phyloP scores from a whole-genome alignment of 2,329 filamentous ascomycete species.

The Lojkania enalia region DNA sequence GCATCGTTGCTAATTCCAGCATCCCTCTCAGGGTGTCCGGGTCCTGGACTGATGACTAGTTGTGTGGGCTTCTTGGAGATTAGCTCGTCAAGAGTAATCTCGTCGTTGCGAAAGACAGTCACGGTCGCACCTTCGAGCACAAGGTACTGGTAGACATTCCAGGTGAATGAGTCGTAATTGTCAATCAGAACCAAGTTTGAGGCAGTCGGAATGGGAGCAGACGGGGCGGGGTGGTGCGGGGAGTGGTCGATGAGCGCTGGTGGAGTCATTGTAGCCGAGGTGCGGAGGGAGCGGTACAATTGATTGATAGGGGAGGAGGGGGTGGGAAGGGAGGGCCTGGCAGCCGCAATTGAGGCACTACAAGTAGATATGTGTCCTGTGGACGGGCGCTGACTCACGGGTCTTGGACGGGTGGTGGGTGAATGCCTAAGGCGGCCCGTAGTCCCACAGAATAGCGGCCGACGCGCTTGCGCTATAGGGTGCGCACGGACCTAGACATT shows the following conservation, averaged over 20 bases:
- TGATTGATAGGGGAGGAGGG: background rate
- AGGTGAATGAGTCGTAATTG: slow-evolving; percentile 99
- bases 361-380: background rate
- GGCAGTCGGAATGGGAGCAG: slow-evolving; percentile 73
- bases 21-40: slow-evolving; percentile 88
- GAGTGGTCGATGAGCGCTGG: slow-evolving; percentile 74
- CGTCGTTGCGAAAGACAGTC: slow-evolving; percentile 88
- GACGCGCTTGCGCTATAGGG: too few relatives aligned
- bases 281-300: background rate
- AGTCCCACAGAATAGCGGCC: background rate
- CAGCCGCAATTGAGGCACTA: too few relatives aligned
- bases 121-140: slow-evolving; percentile 93
- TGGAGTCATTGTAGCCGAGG: slow-evolving; percentile 44
- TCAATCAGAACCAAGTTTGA: slow-evolving; percentile 94
- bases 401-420: background rate
- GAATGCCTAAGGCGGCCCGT: too few relatives aligned
- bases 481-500: too few relatives aligned
- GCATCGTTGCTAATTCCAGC: slow-evolving; percentile 92
- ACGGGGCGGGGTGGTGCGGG: slow-evolving; percentile 78
- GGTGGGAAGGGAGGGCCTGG: background rate
- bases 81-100: slow-evolving; percentile 82
- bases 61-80: slow-evolving; percentile 86
- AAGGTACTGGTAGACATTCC: slow-evolving; percentile 99
- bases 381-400: background rate
- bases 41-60: slow-evolving; percentile 90